Evolutionary conservation across 2,329 filamentous ascomycete species (phyloP).

Genomic region (Claviceps digitariae): DNA sequence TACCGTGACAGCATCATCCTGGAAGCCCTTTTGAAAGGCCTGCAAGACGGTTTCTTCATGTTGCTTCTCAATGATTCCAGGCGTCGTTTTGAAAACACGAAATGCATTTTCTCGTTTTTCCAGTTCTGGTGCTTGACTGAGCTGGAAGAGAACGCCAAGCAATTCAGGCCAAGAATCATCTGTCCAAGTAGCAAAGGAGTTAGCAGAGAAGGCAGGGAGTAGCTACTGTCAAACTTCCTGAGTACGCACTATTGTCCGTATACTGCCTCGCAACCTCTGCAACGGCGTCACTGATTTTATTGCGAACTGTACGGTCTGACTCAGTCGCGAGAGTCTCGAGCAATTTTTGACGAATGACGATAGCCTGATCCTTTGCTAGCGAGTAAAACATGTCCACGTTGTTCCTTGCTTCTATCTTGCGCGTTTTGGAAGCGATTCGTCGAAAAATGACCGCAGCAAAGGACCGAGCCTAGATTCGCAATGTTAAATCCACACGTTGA

Average conservation of each 20-base stretch:
- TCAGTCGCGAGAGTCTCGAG: slow-evolving; percentile 66
- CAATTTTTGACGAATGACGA: slow-evolving; percentile 71
- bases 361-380: slow-evolving; percentile 57
- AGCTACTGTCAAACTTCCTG: no score
- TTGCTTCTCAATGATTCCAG: slow-evolving; percentile 89
- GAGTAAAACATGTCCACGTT: slow-evolving; percentile 77
- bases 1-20: slow-evolving; percentile 72
- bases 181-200: slow-evolving; percentile 23
- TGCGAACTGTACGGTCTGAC: slow-evolving; percentile 59
- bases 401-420: slow-evolving; percentile 59
- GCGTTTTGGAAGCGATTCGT: slow-evolving; percentile 78
- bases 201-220: background rate
- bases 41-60: slow-evolving; percentile 81
- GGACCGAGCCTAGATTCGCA: slow-evolving; percentile 54
- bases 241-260: slow-evolving; percentile 66
- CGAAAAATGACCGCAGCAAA: slow-evolving; percentile 92
- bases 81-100: slow-evolving; percentile 88
- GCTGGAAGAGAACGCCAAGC: slow-evolving; percentile 70
- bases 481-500: slow-evolving; percentile 1
- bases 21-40: slow-evolving; percentile 85
- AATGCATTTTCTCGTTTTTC: slow-evolving; percentile 86
- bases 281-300: slow-evolving; percentile 96
- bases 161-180: slow-evolving; percentile 84
- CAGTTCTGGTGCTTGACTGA: slow-evolving; percentile 73
- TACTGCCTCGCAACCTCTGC: slow-evolving; percentile 93